These are phyloP conservation scores for Allomyces javanicus DNA, from an alignment of 192 early-diverging fungal species.

Conservation along the genomic window DNA sequence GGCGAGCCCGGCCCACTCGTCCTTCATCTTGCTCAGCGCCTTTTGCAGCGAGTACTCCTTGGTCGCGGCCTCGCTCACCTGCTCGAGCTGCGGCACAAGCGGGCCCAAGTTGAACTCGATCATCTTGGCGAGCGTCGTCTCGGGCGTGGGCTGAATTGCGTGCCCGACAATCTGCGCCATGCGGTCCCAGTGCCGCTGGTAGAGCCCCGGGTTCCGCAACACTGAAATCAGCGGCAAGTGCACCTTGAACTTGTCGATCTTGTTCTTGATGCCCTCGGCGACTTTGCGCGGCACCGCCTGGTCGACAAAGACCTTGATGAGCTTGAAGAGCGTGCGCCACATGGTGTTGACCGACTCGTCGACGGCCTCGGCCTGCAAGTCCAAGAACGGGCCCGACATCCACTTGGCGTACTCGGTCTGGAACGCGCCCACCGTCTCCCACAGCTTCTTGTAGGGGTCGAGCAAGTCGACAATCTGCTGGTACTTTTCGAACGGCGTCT, in stretches of 20 bases:
- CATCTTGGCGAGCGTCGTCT: conserved; percentile 81
- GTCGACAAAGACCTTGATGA: conserved; percentile 79
- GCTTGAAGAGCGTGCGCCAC: conserved; percentile 56
- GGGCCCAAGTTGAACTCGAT: conserved; percentile 84
- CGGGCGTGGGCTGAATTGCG: conserved; percentile 37
- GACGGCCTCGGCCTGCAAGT: conserved; percentile 59
- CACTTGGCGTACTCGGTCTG: conserved; percentile 61
- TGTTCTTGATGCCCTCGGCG: conserved; percentile 80
- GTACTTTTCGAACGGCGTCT: conserved; percentile 20
- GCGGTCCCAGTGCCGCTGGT: conserved; percentile 92
- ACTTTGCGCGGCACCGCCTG: conserved; percentile 92
- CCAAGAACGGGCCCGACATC: conserved; percentile 58
- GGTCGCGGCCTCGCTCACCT: conserved; percentile 77
- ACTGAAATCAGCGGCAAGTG: conserved; percentile 61
- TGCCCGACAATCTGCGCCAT: conserved; percentile 66
- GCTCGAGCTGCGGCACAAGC: conserved; percentile 64
- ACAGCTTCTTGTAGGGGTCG: conserved; percentile 79
- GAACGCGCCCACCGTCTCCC: conserved; percentile 76
- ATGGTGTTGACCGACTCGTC: conserved; percentile 74
- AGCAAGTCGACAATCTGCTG: conserved; percentile 59
- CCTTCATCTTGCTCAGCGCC: conserved; percentile 65
- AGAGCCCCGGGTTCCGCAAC: conserved; percentile 84
- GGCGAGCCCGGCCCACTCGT: conserved; percentile 83
- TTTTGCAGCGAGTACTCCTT: conserved; percentile 99
- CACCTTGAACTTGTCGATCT: conserved; percentile 56